Conservation (phyloP, 768 basidiomycete species). For the Leccinum boreale region DNA sequence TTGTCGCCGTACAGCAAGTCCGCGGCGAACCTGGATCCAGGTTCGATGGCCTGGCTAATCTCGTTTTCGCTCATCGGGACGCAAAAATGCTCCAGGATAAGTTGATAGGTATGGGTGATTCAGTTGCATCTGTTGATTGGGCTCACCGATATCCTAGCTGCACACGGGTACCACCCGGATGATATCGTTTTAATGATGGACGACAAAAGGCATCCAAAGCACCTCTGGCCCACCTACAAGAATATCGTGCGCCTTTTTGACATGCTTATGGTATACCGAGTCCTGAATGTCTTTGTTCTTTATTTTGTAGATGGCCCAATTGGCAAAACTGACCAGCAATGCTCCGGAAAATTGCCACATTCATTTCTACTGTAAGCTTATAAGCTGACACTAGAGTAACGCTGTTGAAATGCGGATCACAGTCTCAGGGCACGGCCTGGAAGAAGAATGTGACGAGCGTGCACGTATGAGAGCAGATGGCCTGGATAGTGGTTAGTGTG, state of each 20-base stretch:
- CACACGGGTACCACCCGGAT: background rate
- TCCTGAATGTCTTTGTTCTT: background rate
- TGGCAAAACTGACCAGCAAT: conserved; percentile 36
- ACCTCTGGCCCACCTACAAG: background rate
- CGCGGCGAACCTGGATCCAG: background rate
- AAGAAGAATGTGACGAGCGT: conserved; percentile 21
- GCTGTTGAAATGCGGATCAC: background rate
- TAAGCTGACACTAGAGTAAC: too few species aligned
- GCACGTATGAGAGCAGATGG: conserved; percentile 44
- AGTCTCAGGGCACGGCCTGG: conserved; percentile 18
- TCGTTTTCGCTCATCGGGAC: conserved; percentile 21
- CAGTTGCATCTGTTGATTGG: background rate
- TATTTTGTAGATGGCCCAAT: conserved; percentile 21
- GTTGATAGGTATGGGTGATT: conserved; percentile 15
- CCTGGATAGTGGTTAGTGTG: conserved; percentile 42
- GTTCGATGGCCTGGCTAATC: conserved; percentile 1
- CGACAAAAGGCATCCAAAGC: background rate
- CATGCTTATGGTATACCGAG: background rate
- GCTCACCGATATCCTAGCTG: background rate
- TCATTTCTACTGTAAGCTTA: conserved; percentile 51
- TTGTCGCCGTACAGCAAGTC: conserved; percentile 17
- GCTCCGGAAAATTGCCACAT: conserved; percentile 45
- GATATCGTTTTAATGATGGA: background rate
- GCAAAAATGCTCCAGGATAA: conserved; percentile 7
- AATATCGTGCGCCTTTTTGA: background rate